Evolutionary conservation across 768 basidiomycete genomes (phyloP).

Genomic region (Stropharia rugosoannulata): DNA sequence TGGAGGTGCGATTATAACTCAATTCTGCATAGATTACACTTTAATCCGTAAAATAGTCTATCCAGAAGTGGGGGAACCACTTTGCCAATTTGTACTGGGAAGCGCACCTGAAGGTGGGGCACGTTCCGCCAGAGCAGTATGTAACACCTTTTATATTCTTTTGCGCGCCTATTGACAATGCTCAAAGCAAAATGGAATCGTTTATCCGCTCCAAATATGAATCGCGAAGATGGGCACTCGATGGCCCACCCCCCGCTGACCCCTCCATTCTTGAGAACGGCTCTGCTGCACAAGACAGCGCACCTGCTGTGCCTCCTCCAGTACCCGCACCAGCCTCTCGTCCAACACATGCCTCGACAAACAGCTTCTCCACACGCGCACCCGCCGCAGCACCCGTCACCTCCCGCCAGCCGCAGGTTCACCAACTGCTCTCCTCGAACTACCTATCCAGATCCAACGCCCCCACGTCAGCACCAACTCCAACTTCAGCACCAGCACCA

Average conservation of each 20-base stretch:
- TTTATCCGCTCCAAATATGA: conserved; percentile 98
- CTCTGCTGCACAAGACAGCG: conserved; percentile 19
- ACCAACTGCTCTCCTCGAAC: conserved; percentile 53
- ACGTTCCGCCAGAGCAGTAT: conserved; percentile 93
- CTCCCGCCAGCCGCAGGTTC: conserved; percentile 49
- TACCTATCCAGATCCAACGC: conserved; percentile 24
- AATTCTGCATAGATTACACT: neutral
- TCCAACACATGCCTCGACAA: conserved; percentile 28
- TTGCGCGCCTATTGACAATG: neutral
- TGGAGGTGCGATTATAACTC: conserved; percentile 60
- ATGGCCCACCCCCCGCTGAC: conserved; percentile 82
- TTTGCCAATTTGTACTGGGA: conserved; percentile 98
- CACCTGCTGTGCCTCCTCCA: conserved; percentile 26
- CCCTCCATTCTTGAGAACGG: conserved; percentile 72
- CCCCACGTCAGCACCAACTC: conserved; percentile 21
- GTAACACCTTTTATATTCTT: conserved; percentile 23
- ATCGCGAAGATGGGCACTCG: conserved; percentile 86
- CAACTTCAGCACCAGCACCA: neutral
- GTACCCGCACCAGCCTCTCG: conserved; percentile 24
- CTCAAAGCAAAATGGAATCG: conserved; percentile 91
- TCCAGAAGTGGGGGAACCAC: conserved; percentile 94
- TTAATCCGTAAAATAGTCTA: conserved; percentile 43
- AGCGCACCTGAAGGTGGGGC: conserved; percentile 88
- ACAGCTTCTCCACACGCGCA: conserved; percentile 25
- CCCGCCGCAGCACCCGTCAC: conserved; percentile 29